These are phyloP conservation scores for Vitis riparia DNA, from an alignment of 164 flowering plant species.

Conservation along the genomic window DNA sequence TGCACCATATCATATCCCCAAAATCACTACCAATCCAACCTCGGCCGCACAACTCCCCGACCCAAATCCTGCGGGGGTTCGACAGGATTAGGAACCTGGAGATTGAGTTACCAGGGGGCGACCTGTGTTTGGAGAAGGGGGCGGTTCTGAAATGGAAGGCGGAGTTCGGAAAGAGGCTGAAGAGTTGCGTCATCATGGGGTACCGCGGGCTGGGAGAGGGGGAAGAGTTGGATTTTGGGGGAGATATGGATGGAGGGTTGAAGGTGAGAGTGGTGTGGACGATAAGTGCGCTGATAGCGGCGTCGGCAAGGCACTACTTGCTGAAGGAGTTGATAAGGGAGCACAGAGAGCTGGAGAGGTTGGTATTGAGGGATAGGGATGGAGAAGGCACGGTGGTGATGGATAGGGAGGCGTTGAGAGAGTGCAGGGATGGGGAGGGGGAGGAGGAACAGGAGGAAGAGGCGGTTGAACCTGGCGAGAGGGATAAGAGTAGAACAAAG, in stretches of 20 bases:
- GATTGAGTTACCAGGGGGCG: slow-evolving; percentile 53
- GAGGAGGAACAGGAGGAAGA: slow-evolving; percentile 18
- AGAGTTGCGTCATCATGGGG: slow-evolving; percentile 51
- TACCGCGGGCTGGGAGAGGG: slow-evolving; percentile 10
- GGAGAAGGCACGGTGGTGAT: slow-evolving; percentile 49
- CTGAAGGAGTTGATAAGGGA: slow-evolving; percentile 36
- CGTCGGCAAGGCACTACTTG: slow-evolving; percentile 52
- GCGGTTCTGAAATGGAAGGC: slow-evolving; percentile 50
- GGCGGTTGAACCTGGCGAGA: slow-evolving; percentile 10
- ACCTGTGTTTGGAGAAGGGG: slow-evolving; percentile 40
- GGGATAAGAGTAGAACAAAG: slow-evolving; percentile 31
- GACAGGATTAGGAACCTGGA: slow-evolving; percentile 32
- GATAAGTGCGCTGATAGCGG: slow-evolving; percentile 51
- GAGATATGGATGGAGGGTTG: slow-evolving; percentile 26
- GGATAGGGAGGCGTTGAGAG: slow-evolving; percentile 30
- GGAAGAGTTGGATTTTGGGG: slow-evolving; percentile 9
- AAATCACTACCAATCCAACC: slow-evolving; percentile 6
- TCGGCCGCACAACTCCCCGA: slow-evolving; percentile 34
- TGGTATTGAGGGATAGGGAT: slow-evolving; percentile 45
- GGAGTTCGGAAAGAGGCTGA: slow-evolving; percentile 38
- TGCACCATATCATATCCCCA: slow-evolving; percentile 32
- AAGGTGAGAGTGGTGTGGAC: slow-evolving; percentile 59
- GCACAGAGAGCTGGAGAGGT: slow-evolving; percentile 29
- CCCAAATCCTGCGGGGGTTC: slow-evolving; percentile 43
- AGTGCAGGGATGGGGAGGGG: slow-evolving; percentile 22